phyloP scores from a whole-genome alignment of 768 basidiomycete genomes.

The Candolleomyces eurysporus region DNA sequence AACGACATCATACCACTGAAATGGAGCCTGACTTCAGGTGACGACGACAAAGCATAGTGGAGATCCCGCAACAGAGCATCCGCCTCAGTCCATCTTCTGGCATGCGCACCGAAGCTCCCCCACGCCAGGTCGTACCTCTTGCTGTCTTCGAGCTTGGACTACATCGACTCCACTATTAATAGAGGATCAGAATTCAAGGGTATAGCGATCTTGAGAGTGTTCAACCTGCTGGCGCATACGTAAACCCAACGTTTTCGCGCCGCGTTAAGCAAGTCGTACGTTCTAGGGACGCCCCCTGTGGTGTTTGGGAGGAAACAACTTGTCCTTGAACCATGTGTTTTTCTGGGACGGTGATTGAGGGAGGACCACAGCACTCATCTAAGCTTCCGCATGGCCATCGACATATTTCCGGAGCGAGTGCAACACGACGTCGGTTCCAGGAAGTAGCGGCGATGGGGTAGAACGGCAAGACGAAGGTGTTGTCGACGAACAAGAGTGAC shows the following conservation, averaged over 20 bases:
- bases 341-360: slow-evolving; percentile 29
- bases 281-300: slow-evolving; percentile 76
- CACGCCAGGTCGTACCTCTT: slow-evolving; percentile 63
- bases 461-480: slow-evolving; percentile 92
- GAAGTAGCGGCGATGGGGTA: slow-evolving; percentile 84
- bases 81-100: slow-evolving; percentile 56
- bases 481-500: slow-evolving; percentile 88
- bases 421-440: slow-evolving; percentile 81
- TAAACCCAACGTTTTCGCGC: slow-evolving; percentile 87
- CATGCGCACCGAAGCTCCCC: slow-evolving; percentile 63
- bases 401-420: slow-evolving; percentile 90
- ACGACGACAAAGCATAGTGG: slow-evolving; percentile 10
- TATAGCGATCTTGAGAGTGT: slow-evolving; percentile 70
- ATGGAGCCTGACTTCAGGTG: slow-evolving; percentile 62
- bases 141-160: slow-evolving; percentile 68
- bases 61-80: slow-evolving; percentile 16
- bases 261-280: slow-evolving; percentile 89
- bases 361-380: slow-evolving; percentile 83
- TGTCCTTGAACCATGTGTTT: slow-evolving; percentile 18
- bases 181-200: slow-evolving; percentile 50
- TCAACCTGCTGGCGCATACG: slow-evolving; percentile 84
- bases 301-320: slow-evolving; percentile 86
- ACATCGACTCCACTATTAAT: slow-evolving; percentile 81
- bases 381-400: slow-evolving; percentile 91
- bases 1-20: slow-evolving; percentile 91